phyloP scores from a whole-genome alignment of 257 asterid species.

The Petrea volubilis region DNA sequence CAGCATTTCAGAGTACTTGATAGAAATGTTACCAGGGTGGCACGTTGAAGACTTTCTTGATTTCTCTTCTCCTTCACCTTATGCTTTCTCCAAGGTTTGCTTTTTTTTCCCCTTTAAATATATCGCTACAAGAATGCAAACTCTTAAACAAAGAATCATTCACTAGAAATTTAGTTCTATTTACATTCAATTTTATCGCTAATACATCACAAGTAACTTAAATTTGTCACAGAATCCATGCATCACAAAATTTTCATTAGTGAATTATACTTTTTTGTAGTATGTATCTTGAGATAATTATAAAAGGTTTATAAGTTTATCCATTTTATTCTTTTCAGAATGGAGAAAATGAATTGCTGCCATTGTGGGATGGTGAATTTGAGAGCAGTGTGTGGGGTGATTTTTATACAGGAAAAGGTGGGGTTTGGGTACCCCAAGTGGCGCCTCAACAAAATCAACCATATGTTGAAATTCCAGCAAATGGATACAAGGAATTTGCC shows the following conservation, averaged over 20 bases:
- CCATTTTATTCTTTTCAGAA: conserved; percentile 46
- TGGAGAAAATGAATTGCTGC: conserved; percentile 45
- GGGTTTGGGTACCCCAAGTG: conserved; percentile 74
- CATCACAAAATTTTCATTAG: no score
- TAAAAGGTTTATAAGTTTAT: no score
- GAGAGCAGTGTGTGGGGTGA: conserved; percentile 29
- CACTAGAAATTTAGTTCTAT: no score
- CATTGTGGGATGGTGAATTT: conserved; percentile 54
- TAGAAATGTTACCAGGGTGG: conserved; percentile 85
- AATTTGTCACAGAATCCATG: no score
- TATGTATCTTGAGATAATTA: no score
- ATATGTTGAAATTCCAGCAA: conserved; percentile 40
- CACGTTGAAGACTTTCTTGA: conserved; percentile 84
- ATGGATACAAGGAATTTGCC: conserved; percentile 39
- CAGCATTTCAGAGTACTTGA: conserved; percentile 80
- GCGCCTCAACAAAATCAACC: conserved; percentile 43
- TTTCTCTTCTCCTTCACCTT: conserved; percentile 33
- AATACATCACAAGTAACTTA: no score
- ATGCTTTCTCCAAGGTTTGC: conserved; percentile 56
- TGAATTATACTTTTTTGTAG: no score
- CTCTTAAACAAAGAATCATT: no score
- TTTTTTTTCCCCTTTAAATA: background rate
- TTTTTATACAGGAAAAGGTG: conserved; percentile 42
- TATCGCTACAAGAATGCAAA: no score
- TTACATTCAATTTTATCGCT: no score